Evolutionary conservation across 1,284 basidiomycete species (phyloP).

Genomic region (Ceratobasidium sp.): DNA sequence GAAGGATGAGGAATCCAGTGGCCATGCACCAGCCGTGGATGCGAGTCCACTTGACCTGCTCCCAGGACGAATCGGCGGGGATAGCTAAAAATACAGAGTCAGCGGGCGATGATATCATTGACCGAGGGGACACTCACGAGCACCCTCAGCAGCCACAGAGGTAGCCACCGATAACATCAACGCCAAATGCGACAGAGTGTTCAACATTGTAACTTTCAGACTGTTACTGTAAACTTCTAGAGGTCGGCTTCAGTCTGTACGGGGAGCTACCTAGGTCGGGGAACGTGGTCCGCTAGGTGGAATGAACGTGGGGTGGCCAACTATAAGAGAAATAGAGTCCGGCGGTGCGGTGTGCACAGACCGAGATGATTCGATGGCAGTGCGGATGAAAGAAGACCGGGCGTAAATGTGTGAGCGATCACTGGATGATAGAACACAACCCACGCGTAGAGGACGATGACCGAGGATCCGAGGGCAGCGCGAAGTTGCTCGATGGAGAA

Average conservation of each 20-base stretch:
- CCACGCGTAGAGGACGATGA: background rate
- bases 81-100: conserved; percentile 14
- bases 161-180: background rate
- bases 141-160: conserved; percentile 20
- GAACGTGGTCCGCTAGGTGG: background rate
- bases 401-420: background rate
- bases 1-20: conserved; percentile 25
- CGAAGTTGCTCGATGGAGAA: background rate
- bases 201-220: conserved; percentile 4
- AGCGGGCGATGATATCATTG: background rate
- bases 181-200: background rate
- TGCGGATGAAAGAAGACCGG: too few relatives aligned
- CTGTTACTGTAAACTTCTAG: too few relatives aligned
- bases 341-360: background rate
- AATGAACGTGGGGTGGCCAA: background rate
- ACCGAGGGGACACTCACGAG: conserved; percentile 19
- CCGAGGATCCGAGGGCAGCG: background rate
- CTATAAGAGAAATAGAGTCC: background rate
- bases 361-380: too few relatives aligned
- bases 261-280: background rate
- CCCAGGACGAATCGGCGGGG: conserved; percentile 30
- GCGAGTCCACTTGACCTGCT: conserved; percentile 31
- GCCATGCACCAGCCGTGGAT: conserved; percentile 39
- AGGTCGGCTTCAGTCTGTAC: background rate
- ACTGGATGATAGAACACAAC: background rate